phyloP scores from a whole-genome alignment of 2,329 filamentous ascomycete genomes.

The Fusarium nanum region DNA sequence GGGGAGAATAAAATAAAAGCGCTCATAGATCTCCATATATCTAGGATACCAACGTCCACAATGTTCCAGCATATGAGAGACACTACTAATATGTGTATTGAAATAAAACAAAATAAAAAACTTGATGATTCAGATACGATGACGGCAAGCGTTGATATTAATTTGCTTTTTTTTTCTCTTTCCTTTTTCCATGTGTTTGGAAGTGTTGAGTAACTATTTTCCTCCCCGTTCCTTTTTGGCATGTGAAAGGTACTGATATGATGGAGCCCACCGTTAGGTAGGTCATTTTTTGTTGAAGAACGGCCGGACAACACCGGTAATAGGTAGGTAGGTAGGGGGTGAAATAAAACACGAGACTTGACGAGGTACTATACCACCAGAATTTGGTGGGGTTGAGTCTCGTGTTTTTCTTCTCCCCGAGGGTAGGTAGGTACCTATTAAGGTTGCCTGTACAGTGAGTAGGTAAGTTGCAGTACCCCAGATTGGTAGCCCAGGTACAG shows the following conservation, averaged over 20 bases:
- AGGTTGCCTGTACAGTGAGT: neutral
- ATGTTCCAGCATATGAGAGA: neutral
- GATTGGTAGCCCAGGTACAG: neutral
- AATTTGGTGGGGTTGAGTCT: too few relatives aligned
- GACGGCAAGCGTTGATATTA: neutral
- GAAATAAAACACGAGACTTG: too few relatives aligned
- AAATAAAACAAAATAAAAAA: slow-evolving; percentile 8
- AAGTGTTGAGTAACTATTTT: neutral
- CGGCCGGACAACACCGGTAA: slow-evolving; percentile 34
- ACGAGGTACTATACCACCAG: too few relatives aligned
- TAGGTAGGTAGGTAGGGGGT: too few relatives aligned
- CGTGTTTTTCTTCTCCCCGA: too few relatives aligned
- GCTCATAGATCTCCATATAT: slow-evolving; percentile 13
- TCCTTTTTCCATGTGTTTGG: neutral
- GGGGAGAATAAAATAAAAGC: slow-evolving; percentile 8
- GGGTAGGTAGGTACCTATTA: too few relatives aligned
- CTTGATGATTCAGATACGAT: neutral
- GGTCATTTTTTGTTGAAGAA: slow-evolving; percentile 3
- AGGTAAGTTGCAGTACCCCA: neutral
- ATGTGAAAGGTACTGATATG: slow-evolving; percentile 14
- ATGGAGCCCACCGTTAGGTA: neutral
- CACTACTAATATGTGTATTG: neutral
- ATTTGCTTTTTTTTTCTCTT: neutral
- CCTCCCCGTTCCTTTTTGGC: neutral
- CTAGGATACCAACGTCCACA: neutral